Base-by-base conservation (phyloP, 2,329 filamentous ascomycete genomes). In the Pseudomassariella vexata region DNA sequence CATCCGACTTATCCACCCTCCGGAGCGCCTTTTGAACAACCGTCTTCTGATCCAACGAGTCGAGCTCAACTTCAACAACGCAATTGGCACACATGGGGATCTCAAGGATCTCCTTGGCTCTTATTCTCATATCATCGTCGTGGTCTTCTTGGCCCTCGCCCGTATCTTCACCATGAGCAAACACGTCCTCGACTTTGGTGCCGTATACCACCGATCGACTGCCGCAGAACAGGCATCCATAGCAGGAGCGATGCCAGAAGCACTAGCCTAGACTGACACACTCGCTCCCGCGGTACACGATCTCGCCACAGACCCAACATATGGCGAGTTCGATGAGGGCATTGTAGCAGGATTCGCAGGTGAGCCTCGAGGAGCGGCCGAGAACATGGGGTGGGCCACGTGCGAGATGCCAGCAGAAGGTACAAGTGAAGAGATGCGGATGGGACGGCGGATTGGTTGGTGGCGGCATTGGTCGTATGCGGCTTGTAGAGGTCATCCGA, bases 191-290 rank as follows among this genome's bases (percentile, higher is more conserved):
- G 1, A 67, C 38, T 3, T 40, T 44, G 14, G 60, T 45, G 3
- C 58, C 63, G 14, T 45, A 46, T 15, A 58, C 55, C 3, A 66
- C 48, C 9, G 53, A 41, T 37, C 53, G 57, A 35, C 51, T 62
- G 12, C 70, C 68, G 36, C 60, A 76, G 23, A 76, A 52, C 38
- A 77, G 46, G 46, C 71, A 77, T 11, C 72, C 70, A 48, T 73
- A 77, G 47, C 70, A 77, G 1, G 52, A 58, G 23, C 60, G 57
- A 45, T 77, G 73, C 73, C 71, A 77, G 46, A 77, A 77, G 44
- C 70, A 75, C 72, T 67, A 76, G 0, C 71, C 71, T n/a, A 76
- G 57, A 41, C 70, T 75, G 24, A 76, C 67, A 39, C 68, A 70
- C 36, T 76, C 71, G 16, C 71, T 65, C 1, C 60, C 68, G 17